These are phyloP conservation scores for Oemleria cerasiformis DNA, from an alignment of 306 rosid species.

Conservation along the genomic window DNA sequence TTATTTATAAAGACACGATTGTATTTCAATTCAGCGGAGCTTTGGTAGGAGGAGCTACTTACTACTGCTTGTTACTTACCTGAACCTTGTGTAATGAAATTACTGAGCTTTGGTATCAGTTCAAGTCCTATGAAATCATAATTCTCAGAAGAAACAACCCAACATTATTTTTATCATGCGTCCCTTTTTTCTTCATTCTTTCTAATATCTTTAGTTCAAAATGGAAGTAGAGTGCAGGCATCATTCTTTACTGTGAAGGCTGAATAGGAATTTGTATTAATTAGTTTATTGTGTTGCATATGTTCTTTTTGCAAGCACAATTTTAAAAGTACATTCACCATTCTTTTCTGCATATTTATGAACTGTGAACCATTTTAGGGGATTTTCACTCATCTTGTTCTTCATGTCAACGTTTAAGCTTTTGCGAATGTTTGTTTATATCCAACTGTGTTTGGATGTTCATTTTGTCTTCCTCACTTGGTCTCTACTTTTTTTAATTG, in stretches of 20 bases:
- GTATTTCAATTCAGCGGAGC: not conserved
- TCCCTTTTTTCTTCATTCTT: not conserved
- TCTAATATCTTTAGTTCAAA: not conserved
- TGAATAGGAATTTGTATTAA: not conserved
- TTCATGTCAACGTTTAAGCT: no score
- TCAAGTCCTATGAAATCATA: not conserved
- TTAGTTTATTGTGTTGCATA: not conserved
- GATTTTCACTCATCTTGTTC: no score
- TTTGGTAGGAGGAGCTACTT: not conserved
- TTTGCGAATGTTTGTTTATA: no score
- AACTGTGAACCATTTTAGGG: no score
- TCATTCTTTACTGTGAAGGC: not conserved
- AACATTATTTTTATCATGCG: not conserved
- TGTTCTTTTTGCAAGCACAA: not conserved
- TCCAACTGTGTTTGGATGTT: no score
- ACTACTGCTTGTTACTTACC: not conserved
- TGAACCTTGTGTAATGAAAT: not conserved
- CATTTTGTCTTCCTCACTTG: no score
- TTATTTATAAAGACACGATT: no score
- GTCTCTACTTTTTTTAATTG: no score
- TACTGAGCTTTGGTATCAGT: not conserved
- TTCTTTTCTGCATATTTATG: no score
- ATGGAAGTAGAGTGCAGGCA: not conserved
- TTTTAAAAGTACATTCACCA: not conserved
- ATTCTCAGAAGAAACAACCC: not conserved